A percentile compares a stretch with the other conserved stretches of the same genome.
Conservation (phyloP, 345 rosid genomes). For the Angophora floribunda region DNA sequence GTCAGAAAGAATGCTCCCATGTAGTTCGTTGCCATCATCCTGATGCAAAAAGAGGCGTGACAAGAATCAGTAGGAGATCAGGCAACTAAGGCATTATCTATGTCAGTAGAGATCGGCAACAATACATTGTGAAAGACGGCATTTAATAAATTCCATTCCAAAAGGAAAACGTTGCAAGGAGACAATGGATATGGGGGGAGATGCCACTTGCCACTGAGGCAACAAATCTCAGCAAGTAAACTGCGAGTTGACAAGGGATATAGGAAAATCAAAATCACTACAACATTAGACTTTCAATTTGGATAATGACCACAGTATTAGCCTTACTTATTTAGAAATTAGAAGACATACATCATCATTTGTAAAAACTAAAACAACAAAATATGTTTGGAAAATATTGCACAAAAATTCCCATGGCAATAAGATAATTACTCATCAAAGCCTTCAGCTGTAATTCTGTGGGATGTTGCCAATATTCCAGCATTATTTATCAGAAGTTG, state of each 20-base stretch:
- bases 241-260: neutral
- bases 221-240: neutral
- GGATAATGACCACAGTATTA: neutral
- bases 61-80: neutral
- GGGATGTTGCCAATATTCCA: constrained; percentile 76
- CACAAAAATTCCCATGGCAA: neutral
- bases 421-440: constrained; percentile 53
- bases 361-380: neutral
- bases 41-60: constrained; percentile 9
- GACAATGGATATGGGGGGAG: neutral
- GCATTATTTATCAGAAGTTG: constrained; percentile 91
- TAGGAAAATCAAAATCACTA: neutral
- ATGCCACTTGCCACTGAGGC: neutral
- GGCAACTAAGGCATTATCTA: neutral
- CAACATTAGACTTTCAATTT: neutral
- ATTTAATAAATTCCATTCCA: neutral
- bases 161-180: neutral
- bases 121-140: neutral
- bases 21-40: constrained; percentile 90
- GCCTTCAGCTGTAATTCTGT: constrained; percentile 56
- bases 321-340: neutral
- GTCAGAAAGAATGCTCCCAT: constrained; percentile 68
- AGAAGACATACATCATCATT: neutral
- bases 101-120: neutral
- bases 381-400: neutral